These are phyloP conservation scores for Penicillium sp. DNA, from an alignment of 2,329 filamentous ascomycete genomes.

Conservation along the genomic window DNA sequence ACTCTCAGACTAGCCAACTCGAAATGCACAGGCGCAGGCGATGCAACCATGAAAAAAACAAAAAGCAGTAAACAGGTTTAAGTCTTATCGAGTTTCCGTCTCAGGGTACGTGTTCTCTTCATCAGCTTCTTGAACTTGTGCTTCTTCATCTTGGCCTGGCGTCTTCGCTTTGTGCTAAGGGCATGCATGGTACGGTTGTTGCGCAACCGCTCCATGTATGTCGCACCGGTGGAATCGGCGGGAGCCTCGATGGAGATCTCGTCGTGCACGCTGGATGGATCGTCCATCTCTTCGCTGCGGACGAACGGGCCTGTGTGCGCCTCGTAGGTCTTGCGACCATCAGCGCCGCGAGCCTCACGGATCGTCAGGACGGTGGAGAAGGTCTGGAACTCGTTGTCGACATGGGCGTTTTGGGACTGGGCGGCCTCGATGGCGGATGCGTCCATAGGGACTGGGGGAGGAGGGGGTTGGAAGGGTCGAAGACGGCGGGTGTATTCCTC, in stretches of 20 bases:
- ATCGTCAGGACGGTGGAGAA: conserved; percentile 55
- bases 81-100: conserved; percentile 74
- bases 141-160: conserved; percentile 99
- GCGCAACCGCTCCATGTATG: conserved; percentile 71
- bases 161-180: conserved; percentile 88
- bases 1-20: conserved; percentile 20
- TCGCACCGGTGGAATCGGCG: conserved; percentile 30
- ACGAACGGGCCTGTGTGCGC: conserved; percentile 54
- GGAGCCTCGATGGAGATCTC: conserved; percentile 60
- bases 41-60: conserved; percentile 20
- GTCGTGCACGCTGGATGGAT: conserved; percentile 30
- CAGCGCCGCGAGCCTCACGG: conserved; percentile 53
- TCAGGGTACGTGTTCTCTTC: conserved; percentile 83
- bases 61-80: conserved; percentile 10
- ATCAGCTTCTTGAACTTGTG: conserved; percentile 99
- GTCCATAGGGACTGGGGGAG: conserved; percentile 64
- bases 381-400: conserved; percentile 38
- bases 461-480: conserved; percentile 82
- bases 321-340: conserved; percentile 54
- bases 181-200: conserved; percentile 64
- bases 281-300: conserved; percentile 38
- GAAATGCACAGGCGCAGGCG: conserved; percentile 23
- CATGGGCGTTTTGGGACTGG: conserved; percentile 41
- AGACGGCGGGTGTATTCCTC: conserved; percentile 71
- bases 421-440: conserved; percentile 34